phyloP scores from a whole-genome alignment of 1,284 basidiomycete genomes.

The Pascua sp. region DNA sequence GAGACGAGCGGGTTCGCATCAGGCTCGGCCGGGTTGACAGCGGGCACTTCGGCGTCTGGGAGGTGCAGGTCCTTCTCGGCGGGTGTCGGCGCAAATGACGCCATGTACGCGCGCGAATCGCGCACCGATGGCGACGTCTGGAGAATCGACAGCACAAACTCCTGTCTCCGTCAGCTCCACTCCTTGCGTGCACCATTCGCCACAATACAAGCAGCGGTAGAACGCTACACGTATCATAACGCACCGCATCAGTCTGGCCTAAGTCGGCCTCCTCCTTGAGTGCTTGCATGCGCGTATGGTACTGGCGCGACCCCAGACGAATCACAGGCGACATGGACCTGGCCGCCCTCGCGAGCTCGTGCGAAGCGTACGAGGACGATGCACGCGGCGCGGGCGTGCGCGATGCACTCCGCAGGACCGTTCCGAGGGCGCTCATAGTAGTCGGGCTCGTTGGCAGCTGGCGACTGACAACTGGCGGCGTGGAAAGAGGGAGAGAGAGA shows the following conservation, averaged over 20 bases:
- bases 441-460: too few species aligned
- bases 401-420: too few species aligned
- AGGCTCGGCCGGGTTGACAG: conserved; percentile 16
- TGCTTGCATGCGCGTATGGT: conserved; percentile 9
- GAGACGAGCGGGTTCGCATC: conserved; percentile 63
- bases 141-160: conserved; percentile 93
- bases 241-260: conserved; percentile 9
- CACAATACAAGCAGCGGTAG: conserved; percentile 64
- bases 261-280: conserved; percentile 11
- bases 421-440: too few species aligned
- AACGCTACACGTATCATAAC: not conserved
- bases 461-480: too few species aligned
- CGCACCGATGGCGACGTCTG: conserved; percentile 87
- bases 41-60: conserved; percentile 19
- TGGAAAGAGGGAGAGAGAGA: too few species aligned
- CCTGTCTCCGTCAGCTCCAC: conserved; percentile 55
- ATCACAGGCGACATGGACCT: too few species aligned
- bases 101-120: conserved; percentile 85
- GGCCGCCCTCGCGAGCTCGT: too few species aligned
- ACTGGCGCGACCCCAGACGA: not conserved
- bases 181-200: conserved; percentile 45
- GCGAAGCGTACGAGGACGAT: too few species aligned
- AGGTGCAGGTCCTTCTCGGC: conserved; percentile 22
- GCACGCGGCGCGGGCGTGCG: too few species aligned
- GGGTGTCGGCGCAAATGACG: conserved; percentile 64